phyloP scores from a whole-genome alignment of 768 basidiomycete species.

The Trametopsis cervina region DNA sequence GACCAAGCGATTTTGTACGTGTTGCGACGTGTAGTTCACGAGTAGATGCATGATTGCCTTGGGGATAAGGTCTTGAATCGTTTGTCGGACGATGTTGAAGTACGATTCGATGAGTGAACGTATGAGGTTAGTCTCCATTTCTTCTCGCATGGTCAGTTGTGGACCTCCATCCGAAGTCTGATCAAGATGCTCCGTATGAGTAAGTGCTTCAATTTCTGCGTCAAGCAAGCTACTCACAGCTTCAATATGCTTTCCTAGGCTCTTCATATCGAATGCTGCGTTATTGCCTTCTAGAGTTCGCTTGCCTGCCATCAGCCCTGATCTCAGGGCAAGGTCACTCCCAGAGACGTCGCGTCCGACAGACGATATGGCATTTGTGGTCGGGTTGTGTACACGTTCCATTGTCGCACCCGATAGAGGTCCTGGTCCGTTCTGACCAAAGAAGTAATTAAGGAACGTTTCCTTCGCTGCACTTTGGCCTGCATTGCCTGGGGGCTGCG shows the following conservation, averaged over 20 bases:
- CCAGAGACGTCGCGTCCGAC: slow-evolving; percentile 61
- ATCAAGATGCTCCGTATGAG: neutral
- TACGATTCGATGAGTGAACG: slow-evolving; percentile 93
- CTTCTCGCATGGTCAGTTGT: slow-evolving; percentile 74
- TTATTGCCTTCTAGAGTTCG: slow-evolving; percentile 64
- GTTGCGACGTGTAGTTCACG: slow-evolving; percentile 94
- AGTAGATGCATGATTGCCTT: slow-evolving; percentile 99
- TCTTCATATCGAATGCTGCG: slow-evolving; percentile 98
- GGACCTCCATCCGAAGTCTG: slow-evolving; percentile 53
- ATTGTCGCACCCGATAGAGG: slow-evolving; percentile 53
- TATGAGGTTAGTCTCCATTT: slow-evolving; percentile 95
- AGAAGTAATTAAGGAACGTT: slow-evolving; percentile 96
- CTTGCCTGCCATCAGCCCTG: slow-evolving; percentile 64
- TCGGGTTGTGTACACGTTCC: slow-evolving; percentile 28
- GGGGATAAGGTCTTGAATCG: slow-evolving; percentile 93
- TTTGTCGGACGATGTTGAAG: slow-evolving; percentile 93
- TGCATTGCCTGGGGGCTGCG: slow-evolving; percentile 5
- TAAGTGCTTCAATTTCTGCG: neutral
- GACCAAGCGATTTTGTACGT: slow-evolving; percentile 96
- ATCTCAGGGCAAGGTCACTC: slow-evolving; percentile 40
- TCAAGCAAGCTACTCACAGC: slow-evolving; percentile 57
- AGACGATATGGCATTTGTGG: slow-evolving; percentile 30
- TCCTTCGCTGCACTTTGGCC: slow-evolving; percentile 56
- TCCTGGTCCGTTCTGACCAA: slow-evolving; percentile 84
- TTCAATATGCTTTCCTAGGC: slow-evolving; percentile 94